Conservation (phyloP, 2,329 filamentous ascomycete species). For the Ceratocystis diversiconidia region DNA sequence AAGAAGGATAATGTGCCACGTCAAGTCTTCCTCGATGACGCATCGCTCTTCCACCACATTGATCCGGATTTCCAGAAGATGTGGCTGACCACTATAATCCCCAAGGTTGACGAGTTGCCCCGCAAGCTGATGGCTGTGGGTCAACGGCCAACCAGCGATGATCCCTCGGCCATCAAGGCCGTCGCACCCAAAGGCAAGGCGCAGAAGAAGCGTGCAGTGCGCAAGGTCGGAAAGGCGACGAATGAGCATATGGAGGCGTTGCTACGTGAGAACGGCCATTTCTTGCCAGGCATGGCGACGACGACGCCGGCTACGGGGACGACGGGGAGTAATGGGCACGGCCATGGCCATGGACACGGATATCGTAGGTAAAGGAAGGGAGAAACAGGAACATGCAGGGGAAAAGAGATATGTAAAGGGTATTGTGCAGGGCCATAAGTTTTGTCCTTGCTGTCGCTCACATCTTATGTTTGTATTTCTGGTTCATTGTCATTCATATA, state of each 20-base stretch:
- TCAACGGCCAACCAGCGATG: constrained; percentile 72
- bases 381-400: background rate
- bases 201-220: constrained; percentile 52
- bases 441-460: background rate
- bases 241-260: constrained; percentile 78
- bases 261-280: constrained; percentile 54
- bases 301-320: background rate
- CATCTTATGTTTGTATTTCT: background rate
- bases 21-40: constrained; percentile 80
- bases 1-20: constrained; percentile 83
- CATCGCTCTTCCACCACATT: constrained; percentile 58
- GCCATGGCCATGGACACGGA: constrained; percentile 22
- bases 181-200: constrained; percentile 47
- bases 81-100: constrained; percentile 71
- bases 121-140: constrained; percentile 62
- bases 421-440: background rate
- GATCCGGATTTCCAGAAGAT: constrained; percentile 71
- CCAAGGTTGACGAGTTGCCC: constrained; percentile 60
- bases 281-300: constrained; percentile 15
- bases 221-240: constrained; percentile 64
- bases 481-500: background rate
- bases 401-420: background rate
- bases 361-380: background rate
- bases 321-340: constrained; percentile 27
- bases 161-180: constrained; percentile 40